Conservation (phyloP, 2,329 filamentous ascomycete genomes). For the Neofusicoccum cordaticola region DNA sequence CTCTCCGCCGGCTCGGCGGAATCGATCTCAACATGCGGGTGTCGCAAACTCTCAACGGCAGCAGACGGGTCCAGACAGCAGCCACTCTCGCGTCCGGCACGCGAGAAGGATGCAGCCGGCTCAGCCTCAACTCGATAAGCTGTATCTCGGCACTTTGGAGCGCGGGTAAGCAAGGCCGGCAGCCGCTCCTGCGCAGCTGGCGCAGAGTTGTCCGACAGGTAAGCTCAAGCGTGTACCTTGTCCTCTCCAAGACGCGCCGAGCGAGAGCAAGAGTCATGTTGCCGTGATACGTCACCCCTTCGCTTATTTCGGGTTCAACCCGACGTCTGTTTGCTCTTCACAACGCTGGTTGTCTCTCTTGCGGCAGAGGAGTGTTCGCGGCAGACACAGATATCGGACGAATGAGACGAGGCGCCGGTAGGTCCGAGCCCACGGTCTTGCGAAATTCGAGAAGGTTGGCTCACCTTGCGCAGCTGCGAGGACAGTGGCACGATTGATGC, state of each 20-base stretch:
- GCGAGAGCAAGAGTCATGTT: not conserved
- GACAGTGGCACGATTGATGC: not conserved
- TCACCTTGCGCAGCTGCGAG: not conserved
- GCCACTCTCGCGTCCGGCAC: too few relatives aligned
- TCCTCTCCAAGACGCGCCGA: not conserved
- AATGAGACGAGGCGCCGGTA: too few relatives aligned
- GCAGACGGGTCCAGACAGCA: not conserved
- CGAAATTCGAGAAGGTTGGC: too few relatives aligned
- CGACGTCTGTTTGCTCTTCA: too few relatives aligned
- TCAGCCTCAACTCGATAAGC: not conserved
- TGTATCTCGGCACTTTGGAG: not conserved
- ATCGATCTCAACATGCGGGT: not conserved
- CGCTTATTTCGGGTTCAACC: too few relatives aligned
- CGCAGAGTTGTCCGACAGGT: not conserved
- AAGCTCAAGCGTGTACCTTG: not conserved
- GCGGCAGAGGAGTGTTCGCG: too few relatives aligned
- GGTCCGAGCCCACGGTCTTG: too few relatives aligned
- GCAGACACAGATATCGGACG: too few relatives aligned
- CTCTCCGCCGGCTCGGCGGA: not conserved
- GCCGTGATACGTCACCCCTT: not conserved
- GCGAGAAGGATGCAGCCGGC: too few relatives aligned
- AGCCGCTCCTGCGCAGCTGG: too few relatives aligned
- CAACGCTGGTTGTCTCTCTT: too few relatives aligned
- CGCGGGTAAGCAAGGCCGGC: not conserved
- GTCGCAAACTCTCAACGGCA: too few relatives aligned